These are phyloP conservation scores for Leccinum disarticulatum DNA, from an alignment of 768 basidiomycete genomes.

Conservation along the genomic window DNA sequence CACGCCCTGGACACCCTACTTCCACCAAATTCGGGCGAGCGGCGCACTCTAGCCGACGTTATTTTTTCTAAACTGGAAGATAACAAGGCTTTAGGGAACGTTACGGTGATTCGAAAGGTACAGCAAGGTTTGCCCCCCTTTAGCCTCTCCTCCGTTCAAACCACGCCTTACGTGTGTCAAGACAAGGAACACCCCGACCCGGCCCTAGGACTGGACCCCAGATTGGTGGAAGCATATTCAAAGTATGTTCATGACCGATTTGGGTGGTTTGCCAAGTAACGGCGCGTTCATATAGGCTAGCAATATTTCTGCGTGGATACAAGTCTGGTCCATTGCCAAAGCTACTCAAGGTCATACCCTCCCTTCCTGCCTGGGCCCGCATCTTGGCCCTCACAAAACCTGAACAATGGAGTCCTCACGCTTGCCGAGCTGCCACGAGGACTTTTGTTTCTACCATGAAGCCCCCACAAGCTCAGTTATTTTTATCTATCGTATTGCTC, in stretches of 20 bases:
- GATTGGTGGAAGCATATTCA: constrained; percentile 89
- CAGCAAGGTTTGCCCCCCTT: constrained; percentile 46
- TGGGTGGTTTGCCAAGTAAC: constrained; percentile 5
- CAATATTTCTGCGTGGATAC: constrained; percentile 81
- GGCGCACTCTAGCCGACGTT: constrained; percentile 91
- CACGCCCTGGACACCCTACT: constrained; percentile 80
- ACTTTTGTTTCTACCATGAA: constrained; percentile 98
- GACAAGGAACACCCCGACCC: constrained; percentile 68
- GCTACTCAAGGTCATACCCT: constrained; percentile 96
- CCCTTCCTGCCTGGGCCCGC: constrained; percentile 93
- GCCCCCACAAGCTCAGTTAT: constrained; percentile 89
- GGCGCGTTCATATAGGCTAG: constrained; percentile 60
- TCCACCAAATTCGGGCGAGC: constrained; percentile 71
- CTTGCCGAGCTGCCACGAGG: constrained; percentile 89
- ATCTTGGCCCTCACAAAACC: constrained; percentile 91
- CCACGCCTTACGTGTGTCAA: constrained; percentile 22
- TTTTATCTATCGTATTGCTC: constrained; percentile 86
- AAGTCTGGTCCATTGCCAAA: constrained; percentile 95
- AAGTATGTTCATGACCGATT: constrained; percentile 61
- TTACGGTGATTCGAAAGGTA: constrained; percentile 59
- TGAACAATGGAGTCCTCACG: constrained; percentile 94
- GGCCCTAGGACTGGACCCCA: constrained; percentile 84
- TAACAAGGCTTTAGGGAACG: constrained; percentile 46
- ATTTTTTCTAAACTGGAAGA: constrained; percentile 91
- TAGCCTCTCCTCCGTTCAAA: background rate